Evolutionary conservation across 202 grass and related monocot species (phyloP).

Genomic region (Digitaria exilis): DNA sequence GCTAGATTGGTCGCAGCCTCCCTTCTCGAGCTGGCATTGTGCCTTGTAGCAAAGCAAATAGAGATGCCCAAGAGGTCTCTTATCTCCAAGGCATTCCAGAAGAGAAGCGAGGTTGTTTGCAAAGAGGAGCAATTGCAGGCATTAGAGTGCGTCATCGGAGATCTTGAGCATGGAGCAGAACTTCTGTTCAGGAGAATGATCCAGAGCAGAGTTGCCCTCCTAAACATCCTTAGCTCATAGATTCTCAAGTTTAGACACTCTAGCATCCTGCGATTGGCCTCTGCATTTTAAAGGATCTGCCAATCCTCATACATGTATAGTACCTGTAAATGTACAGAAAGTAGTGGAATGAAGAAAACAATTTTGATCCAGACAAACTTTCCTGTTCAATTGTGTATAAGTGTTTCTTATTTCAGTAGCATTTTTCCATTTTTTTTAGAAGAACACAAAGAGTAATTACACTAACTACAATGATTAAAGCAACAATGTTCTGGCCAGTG

Average conservation of each 20-base stretch:
- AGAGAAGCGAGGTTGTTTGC: slow-evolving; percentile 38
- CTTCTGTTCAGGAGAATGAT: slow-evolving; percentile 60
- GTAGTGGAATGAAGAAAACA: not conserved
- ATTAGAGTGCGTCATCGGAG: slow-evolving; percentile 38
- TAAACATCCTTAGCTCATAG: slow-evolving; percentile 60
- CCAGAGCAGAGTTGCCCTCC: slow-evolving; percentile 61
- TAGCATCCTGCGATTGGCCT: slow-evolving; percentile 33
- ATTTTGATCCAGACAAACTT: slow-evolving; percentile 22
- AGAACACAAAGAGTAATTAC: not conserved
- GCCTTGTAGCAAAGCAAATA: slow-evolving; percentile 33
- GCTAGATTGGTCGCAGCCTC: slow-evolving; percentile 45
- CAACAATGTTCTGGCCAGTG: not conserved
- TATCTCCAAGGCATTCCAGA: slow-evolving; percentile 48
- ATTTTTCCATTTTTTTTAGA: not conserved
- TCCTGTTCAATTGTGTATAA: not conserved
- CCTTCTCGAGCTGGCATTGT: slow-evolving; percentile 38
- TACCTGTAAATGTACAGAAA: slow-evolving; percentile 25
- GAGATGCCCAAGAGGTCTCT: slow-evolving; percentile 49
- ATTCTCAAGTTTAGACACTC: slow-evolving; percentile 27
- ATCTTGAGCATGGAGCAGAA: slow-evolving; percentile 53
- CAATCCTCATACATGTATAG: slow-evolving; percentile 4
- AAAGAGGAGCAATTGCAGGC: slow-evolving; percentile 50
- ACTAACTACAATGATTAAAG: slow-evolving; percentile 3
- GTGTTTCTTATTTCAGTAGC: not conserved
- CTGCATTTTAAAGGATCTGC: slow-evolving; percentile 41